These are phyloP conservation scores for Kwoniella mangroviensis DNA, from an alignment of 768 basidiomycete species.

Conservation along the genomic window DNA sequence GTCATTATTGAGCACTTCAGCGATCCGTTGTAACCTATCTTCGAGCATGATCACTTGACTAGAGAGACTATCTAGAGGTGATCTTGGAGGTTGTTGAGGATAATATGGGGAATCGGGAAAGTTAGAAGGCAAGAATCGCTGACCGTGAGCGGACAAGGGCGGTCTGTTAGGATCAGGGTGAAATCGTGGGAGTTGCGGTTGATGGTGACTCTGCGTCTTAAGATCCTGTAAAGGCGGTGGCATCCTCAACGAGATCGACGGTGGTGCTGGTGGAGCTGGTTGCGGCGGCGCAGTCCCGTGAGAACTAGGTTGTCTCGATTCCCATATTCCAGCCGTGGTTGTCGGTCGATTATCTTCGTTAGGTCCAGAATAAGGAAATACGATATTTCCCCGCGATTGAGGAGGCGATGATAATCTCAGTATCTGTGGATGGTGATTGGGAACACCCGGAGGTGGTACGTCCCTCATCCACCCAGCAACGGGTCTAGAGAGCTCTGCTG, in stretches of 20 bases:
- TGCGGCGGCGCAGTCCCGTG: background rate
- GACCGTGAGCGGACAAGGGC: constrained; percentile 19
- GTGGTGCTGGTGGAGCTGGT: background rate
- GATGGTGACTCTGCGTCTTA: background rate
- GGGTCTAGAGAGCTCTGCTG: constrained; percentile 11
- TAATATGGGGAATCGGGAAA: constrained; percentile 33
- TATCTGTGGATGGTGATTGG: constrained; percentile 11
- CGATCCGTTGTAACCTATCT: constrained; percentile 31
- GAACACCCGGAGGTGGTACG: background rate
- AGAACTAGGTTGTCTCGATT: constrained; percentile 20
- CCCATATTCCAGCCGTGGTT: constrained; percentile 22
- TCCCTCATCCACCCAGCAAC: constrained; percentile 51
- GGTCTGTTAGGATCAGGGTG: constrained; percentile 31
- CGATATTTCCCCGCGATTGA: background rate
- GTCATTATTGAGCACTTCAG: constrained; percentile 32
- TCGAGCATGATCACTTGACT: constrained; percentile 38
- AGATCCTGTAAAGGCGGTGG: constrained; percentile 4
- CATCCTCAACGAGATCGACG: constrained; percentile 8
- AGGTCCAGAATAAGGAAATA: constrained; percentile 5
- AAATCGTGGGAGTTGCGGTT: constrained; percentile 21
- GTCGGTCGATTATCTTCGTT: constrained; percentile 17
- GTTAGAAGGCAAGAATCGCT: constrained; percentile 5
- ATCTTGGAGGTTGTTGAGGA: constrained; percentile 21
- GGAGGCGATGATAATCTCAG: constrained; percentile 7
- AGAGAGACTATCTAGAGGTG: constrained; percentile 20